Base-by-base conservation (phyloP, 139 green algal species). In the Penium margaritaceum region DNA sequence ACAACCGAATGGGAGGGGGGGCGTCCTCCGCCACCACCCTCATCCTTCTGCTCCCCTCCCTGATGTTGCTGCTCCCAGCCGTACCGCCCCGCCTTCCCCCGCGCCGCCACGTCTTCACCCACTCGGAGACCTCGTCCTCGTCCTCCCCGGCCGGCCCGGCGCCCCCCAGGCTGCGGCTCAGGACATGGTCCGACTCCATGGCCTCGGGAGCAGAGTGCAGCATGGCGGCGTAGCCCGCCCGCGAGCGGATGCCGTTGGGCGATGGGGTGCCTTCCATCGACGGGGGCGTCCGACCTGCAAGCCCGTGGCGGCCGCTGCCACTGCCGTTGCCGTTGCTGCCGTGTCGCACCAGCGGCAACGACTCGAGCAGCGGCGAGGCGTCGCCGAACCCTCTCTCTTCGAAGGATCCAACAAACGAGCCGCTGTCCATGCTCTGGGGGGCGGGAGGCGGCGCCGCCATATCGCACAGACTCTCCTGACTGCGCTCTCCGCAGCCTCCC, bases 111-210 rank as follows among this genome's bases (percentile, higher is more conserved):
- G 30, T 60, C 30, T 5, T 60, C 51, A 60, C 51, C 51, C 51
- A 60, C 51, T 60, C 51, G 14, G 51, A 60, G 24, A 33, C 51
- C 30, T 60, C 51, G 24, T 60, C 51, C 2, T 60, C 51, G 6
- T n/a, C 15, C 29, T 60, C 51, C 51, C 24, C 51, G n/a, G n/a
- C n/a, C n/a, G n/a, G n/a, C n/a, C n/a, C n/a, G n/a, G n/a, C n/a
- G n/a, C n/a, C n/a, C n/a, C n/a, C n/a, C n/a, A n/a, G n/a, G n/a
- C n/a, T n/a, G n/a, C n/a, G n/a, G n/a, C n/a, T n/a, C 51, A 60
- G 51, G 24, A 60, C 51, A 60, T 60, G 30, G 24, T 60, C 51
- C 1, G 51, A 60, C 51, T 60, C 24, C 51, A 60, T 60, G 24
- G 30, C 51, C 21, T 60, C 51, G 30, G 51, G 51, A n/a, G 51